Evolutionary conservation across 768 basidiomycete species (phyloP).

Genomic region (Paxillus rubicundulus): DNA sequence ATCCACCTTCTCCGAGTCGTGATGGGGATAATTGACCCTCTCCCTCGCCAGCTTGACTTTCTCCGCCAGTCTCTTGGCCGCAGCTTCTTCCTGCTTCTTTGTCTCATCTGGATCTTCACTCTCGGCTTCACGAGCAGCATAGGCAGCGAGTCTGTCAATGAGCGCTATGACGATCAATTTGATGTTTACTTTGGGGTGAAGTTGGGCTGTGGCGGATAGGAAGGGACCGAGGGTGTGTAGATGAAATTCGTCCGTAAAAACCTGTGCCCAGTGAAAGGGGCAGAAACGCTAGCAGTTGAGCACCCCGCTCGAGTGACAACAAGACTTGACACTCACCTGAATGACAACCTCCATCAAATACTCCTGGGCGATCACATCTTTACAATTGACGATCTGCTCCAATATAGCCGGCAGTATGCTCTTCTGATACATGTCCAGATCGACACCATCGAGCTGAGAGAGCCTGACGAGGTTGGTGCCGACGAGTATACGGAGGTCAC

Average conservation of each 20-base stretch:
- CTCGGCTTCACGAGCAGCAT: conserved; percentile 96
- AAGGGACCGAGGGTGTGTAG: conserved; percentile 94
- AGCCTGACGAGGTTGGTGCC: conserved; percentile 97
- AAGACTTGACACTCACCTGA: conserved; percentile 59
- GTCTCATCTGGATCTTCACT: conserved; percentile 94
- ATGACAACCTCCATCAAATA: conserved; percentile 99
- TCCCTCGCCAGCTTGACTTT: conserved; percentile 76
- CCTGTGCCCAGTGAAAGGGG: conserved; percentile 42
- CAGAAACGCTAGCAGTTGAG: background rate
- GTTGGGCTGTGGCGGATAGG: conserved; percentile 91
- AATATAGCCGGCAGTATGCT: conserved; percentile 89
- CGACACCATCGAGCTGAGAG: conserved; percentile 94
- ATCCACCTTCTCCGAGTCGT: conserved; percentile 26
- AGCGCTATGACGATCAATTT: conserved; percentile 97
- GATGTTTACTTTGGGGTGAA: conserved; percentile 98
- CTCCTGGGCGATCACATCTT: conserved; percentile 98
- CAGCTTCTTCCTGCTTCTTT: conserved; percentile 89
- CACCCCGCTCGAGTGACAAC: background rate
- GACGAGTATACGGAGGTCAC: conserved; percentile 92
- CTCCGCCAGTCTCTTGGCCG: conserved; percentile 83
- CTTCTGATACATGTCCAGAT: conserved; percentile 84
- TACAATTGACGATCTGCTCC: conserved; percentile 97
- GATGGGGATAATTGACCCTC: conserved; percentile 51
- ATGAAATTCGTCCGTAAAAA: conserved; percentile 99
- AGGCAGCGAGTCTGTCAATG: conserved; percentile 93